Evolutionary conservation across 805 yeast species (phyloP).

Genomic region (Teunomyces panamensis): DNA sequence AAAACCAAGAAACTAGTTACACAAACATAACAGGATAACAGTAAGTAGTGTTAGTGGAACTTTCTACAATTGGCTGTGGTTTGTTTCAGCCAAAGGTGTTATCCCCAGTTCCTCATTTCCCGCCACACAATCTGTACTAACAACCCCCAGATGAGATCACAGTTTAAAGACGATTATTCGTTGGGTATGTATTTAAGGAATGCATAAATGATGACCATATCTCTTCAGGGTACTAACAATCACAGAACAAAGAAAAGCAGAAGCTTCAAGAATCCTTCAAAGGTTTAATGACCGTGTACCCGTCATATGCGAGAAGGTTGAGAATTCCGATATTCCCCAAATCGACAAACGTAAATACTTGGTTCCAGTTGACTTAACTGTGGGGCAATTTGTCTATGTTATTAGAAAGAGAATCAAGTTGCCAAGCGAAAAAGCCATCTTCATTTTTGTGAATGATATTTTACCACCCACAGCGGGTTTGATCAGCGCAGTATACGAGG

Average conservation of each 20-base stretch:
- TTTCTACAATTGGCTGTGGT: not conserved
- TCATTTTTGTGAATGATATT: constrained; percentile 94
- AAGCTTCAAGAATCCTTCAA: constrained; percentile 84
- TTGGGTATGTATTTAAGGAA: constrained; percentile 58
- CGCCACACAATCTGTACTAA: constrained; percentile 5
- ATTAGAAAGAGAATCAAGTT: constrained; percentile 93
- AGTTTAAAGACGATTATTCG: constrained; percentile 93
- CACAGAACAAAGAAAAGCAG: constrained; percentile 87
- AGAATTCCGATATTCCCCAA: constrained; percentile 91
- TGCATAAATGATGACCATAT: not conserved
- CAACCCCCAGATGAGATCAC: constrained; percentile 66
- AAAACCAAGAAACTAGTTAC: not conserved
- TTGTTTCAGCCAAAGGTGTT: not conserved
- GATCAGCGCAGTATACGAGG: constrained; percentile 92
- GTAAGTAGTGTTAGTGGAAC: not conserved
- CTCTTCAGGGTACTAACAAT: not conserved
- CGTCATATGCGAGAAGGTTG: constrained; percentile 95
- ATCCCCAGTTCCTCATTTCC: not conserved
- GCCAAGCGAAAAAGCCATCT: constrained; percentile 96
- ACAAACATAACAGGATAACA: not conserved
- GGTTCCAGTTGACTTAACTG: constrained; percentile 94
- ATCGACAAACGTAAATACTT: constrained; percentile 96
- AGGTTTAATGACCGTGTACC: constrained; percentile 93
- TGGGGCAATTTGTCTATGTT: constrained; percentile 97
- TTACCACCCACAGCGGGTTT: constrained; percentile 97